Evolutionary conservation across 129 eudicot genomes (phyloP).

Genomic region (Rutidosis leptorrhynchoides): DNA sequence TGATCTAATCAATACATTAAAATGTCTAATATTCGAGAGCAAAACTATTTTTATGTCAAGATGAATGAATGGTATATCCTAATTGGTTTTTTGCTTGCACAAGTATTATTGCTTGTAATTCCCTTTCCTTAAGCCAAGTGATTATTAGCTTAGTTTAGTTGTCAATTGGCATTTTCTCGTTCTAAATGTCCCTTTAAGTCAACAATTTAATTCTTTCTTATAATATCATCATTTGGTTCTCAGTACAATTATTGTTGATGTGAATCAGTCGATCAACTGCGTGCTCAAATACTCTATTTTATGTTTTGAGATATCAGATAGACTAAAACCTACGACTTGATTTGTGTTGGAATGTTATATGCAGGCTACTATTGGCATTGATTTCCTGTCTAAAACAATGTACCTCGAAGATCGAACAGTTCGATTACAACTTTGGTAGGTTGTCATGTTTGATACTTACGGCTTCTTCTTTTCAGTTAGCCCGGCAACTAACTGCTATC

Average conservation of each 20-base stretch:
- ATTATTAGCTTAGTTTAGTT: background rate
- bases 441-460: slow-evolving; percentile 7
- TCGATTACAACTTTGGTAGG: slow-evolving; percentile 81
- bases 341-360: slow-evolving; percentile 21
- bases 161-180: background rate
- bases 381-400: slow-evolving; percentile 83
- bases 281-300: too few relatives aligned
- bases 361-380: slow-evolving; percentile 91
- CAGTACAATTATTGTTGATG: background rate
- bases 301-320: background rate
- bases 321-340: background rate
- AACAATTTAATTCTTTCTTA: background rate
- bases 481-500: background rate
- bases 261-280: background rate
- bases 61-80: background rate
- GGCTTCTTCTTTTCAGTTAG: background rate
- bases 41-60: too few relatives aligned
- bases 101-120: background rate
- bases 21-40: background rate
- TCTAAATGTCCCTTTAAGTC: background rate
- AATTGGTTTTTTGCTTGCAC: background rate
- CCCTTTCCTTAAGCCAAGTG: background rate
- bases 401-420: slow-evolving; percentile 85
- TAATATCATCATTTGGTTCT: background rate
- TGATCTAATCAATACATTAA: background rate